phyloP scores from a whole-genome alignment of 2,329 filamentous ascomycete genomes.

The Aureobasidium leucospermi region DNA sequence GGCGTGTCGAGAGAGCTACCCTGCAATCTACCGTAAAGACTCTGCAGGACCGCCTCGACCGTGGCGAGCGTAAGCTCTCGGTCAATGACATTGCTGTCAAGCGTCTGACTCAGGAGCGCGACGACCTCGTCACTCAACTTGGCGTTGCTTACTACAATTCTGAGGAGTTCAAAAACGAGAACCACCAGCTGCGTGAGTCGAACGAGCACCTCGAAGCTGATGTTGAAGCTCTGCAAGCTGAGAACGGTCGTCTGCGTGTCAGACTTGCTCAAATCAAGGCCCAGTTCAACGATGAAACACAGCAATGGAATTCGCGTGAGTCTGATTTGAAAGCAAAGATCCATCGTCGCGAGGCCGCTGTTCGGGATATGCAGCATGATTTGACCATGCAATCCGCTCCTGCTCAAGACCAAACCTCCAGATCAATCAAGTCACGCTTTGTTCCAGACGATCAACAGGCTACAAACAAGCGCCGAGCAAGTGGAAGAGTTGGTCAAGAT shows the following conservation, averaged over 20 bases:
- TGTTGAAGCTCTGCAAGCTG: conserved; percentile 48
- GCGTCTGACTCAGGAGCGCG: conserved; percentile 55
- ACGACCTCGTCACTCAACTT: conserved; percentile 56
- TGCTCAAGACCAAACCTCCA: background rate
- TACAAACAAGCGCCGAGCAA: background rate
- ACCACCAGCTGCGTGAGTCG: conserved; percentile 67
- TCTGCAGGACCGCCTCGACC: conserved; percentile 54
- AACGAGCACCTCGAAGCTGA: conserved; percentile 83
- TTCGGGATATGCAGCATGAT: conserved; percentile 2
- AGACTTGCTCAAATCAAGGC: conserved; percentile 30
- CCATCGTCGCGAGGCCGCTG: conserved; percentile 8
- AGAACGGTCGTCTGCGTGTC: conserved; percentile 34
- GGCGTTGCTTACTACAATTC: conserved; percentile 52
- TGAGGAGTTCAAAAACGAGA: conserved; percentile 51
- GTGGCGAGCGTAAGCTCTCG: conserved; percentile 54
- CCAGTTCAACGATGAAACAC: conserved; percentile 44
- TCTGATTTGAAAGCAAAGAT: conserved; percentile 12
- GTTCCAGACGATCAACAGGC: background rate
- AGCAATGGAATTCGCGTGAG: conserved; percentile 15
- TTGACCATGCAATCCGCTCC: background rate
- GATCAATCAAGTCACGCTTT: background rate
- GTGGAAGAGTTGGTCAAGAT: conserved; percentile 13
- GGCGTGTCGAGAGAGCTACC: conserved; percentile 41
- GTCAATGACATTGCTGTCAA: conserved; percentile 58
- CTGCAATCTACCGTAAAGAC: conserved; percentile 54